These are phyloP conservation scores for Beauveria scarabaeidicola DNA, from an alignment of 2,329 filamentous ascomycete genomes.

Conservation along the genomic window DNA sequence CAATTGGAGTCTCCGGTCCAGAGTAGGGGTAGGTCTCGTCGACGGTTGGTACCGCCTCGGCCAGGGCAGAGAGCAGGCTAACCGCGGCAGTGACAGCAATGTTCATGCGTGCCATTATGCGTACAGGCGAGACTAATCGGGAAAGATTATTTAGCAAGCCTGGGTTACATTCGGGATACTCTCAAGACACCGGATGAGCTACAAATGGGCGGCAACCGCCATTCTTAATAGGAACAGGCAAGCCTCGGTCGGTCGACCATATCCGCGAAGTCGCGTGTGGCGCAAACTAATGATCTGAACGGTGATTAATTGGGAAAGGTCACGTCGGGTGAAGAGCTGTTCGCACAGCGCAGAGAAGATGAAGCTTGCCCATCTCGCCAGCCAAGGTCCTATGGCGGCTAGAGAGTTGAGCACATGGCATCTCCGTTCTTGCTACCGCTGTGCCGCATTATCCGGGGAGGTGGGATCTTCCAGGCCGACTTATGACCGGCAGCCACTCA, in stretches of 20 bases:
- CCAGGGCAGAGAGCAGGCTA: slow-evolving; percentile 10
- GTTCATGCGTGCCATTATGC: neutral
- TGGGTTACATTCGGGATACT: neutral
- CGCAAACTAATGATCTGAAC: neutral
- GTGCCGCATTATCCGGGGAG: neutral
- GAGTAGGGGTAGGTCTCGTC: slow-evolving; percentile 38
- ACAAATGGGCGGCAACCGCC: neutral
- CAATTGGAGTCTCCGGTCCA: slow-evolving; percentile 38
- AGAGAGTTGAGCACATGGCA: neutral
- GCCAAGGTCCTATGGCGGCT: neutral
- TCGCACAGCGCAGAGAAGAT: neutral
- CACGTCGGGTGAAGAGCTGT: neutral
- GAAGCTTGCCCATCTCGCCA: neutral
- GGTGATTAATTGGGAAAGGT: neutral
- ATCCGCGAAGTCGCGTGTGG: neutral
- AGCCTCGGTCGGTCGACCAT: neutral
- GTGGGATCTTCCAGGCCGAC: neutral
- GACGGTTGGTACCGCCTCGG: slow-evolving; percentile 18
- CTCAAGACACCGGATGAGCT: neutral
- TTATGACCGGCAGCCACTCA: neutral
- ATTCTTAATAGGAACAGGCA: neutral
- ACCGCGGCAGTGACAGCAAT: neutral
- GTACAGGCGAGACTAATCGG: neutral
- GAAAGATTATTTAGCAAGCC: neutral
- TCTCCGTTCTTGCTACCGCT: neutral